These are phyloP conservation scores for Lyophyllum shimeji DNA, from an alignment of 768 basidiomycete species.

Conservation along the genomic window DNA sequence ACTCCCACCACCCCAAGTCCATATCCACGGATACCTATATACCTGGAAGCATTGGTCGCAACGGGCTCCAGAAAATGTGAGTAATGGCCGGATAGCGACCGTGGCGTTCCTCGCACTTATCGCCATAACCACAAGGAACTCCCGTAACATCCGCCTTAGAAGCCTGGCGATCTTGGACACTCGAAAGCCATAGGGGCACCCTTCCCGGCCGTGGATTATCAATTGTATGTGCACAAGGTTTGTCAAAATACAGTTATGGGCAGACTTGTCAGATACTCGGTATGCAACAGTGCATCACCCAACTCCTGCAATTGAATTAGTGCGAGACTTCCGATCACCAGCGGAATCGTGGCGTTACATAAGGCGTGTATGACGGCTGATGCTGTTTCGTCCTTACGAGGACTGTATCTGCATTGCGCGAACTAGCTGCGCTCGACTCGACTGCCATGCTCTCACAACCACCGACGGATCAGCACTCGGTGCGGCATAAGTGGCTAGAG, in stretches of 20 bases:
- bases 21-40: not conserved
- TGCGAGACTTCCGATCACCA: not conserved
- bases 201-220: not conserved
- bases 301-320: not conserved
- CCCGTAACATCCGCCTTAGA: too few species aligned
- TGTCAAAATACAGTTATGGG: not conserved
- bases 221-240: not conserved
- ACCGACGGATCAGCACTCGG: slow-evolving; percentile 2
- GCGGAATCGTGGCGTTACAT: not conserved
- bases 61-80: not conserved
- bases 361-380: not conserved
- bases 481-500: not conserved
- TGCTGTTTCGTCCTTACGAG: not conserved
- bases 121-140: not conserved
- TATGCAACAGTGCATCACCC: not conserved
- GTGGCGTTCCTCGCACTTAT: not conserved
- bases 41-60: not conserved
- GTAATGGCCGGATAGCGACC: not conserved
- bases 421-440: not conserved
- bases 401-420: not conserved
- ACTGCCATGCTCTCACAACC: not conserved
- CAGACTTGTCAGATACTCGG: not conserved
- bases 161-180: not conserved
- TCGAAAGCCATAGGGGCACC: not conserved
- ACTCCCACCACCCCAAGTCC: not conserved